Conservation (phyloP, 1,284 basidiomycete species). For the Cryptococcus amylolentus region DNA sequence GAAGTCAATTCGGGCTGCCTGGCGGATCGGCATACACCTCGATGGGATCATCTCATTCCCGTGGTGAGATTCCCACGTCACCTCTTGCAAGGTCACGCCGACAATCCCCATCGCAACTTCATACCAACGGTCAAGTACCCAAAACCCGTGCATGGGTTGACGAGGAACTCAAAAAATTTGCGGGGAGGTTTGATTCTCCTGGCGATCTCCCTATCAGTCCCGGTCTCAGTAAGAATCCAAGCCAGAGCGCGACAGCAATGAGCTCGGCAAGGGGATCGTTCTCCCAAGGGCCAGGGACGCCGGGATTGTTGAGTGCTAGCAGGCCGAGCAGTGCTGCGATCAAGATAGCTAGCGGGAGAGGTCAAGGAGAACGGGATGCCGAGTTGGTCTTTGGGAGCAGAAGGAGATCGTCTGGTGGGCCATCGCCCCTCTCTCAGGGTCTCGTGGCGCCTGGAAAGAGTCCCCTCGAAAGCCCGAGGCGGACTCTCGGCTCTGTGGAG, state of each 20-base stretch:
- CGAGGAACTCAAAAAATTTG: conserved; percentile 43
- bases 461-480: conserved; percentile 9
- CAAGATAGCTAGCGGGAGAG: not conserved
- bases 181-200: conserved; percentile 30
- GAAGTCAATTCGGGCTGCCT: not conserved
- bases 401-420: conserved; percentile 10
- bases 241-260: not conserved
- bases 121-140: conserved; percentile 23
- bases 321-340: conserved; percentile 16
- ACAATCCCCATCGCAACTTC: not conserved
- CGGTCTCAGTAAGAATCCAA: not conserved
- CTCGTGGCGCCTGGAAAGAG: not conserved
- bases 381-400: conserved; percentile 8
- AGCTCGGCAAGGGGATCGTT: not conserved
- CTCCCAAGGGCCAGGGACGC: conserved; percentile 7
- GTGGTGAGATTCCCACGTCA: not conserved
- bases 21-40: not conserved
- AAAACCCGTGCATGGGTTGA: conserved; percentile 44
- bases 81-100: not conserved
- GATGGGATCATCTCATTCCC: not conserved
- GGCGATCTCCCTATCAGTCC: not conserved
- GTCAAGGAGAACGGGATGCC: not conserved
- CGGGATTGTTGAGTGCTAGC: conserved; percentile 25
- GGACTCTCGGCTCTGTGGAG: conserved; percentile 8
- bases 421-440: conserved; percentile 15